These are phyloP conservation scores for Limnomonas spitsbergensis DNA, from an alignment of 139 green algal species.

Conservation along the genomic window DNA sequence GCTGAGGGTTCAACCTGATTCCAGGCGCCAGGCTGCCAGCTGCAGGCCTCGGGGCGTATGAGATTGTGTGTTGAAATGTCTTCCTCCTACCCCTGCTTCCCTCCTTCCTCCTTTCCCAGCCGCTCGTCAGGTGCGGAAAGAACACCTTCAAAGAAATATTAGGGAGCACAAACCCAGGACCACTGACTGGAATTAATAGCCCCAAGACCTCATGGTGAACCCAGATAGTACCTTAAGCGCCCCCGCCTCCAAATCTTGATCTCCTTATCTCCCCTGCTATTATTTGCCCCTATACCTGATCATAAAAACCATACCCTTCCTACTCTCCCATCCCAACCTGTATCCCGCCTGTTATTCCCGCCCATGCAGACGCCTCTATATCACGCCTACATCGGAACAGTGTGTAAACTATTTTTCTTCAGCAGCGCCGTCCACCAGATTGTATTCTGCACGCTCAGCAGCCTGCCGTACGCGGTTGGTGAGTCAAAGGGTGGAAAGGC, in stretches of 20 bases:
- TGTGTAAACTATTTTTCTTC: constrained; percentile 66
- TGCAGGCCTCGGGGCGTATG: no score
- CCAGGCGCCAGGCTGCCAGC: no score
- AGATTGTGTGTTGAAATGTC: no score
- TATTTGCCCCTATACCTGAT: neutral
- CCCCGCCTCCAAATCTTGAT: no score
- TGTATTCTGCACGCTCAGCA: constrained; percentile 51
- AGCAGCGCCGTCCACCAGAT: constrained; percentile 66
- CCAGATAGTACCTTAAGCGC: neutral
- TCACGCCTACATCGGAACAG: constrained; percentile 42
- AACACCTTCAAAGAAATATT: neutral
- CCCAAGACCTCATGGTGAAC: neutral
- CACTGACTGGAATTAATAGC: neutral
- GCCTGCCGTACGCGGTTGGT: constrained; percentile 73
- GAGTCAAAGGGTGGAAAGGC: no score
- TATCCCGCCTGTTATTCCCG: neutral
- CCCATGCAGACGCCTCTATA: constrained; percentile 37
- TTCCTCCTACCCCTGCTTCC: no score
- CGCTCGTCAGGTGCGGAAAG: no score
- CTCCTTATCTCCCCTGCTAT: no score
- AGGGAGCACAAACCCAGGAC: neutral
- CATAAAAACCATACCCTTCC: neutral
- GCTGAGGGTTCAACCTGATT: no score
- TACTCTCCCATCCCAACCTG: neutral
- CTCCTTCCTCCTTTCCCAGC: no score